Evolutionary conservation across 2,329 filamentous ascomycete genomes (phyloP), one percentile per base, ranked within the genome.

Genomic region (Bipolaris victoriae): DNA sequence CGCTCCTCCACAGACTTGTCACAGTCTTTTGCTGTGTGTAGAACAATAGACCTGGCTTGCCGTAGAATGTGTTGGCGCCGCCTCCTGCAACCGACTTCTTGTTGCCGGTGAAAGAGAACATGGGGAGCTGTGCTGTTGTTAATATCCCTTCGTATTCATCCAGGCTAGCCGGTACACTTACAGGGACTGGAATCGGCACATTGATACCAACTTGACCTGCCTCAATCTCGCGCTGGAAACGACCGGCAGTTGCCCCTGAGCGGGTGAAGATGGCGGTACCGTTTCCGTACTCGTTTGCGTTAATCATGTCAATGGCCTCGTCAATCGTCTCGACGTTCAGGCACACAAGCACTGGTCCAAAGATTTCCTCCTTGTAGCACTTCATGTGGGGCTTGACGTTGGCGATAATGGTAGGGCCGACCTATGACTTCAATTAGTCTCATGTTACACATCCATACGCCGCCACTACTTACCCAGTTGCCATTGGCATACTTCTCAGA

Each of bases 11-110:
- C 75, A 96, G 80, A 65, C 91, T 89, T 51, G 39, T 99, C 47
- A 99, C 95, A 2, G 95, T 99, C 90, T 99, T 98, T 74, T 90
- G 86, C 81, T 98, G 95, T 3, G 95, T 99, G 79, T 96, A 98
- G 76, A 99, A 99, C 74, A 90, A 88, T 75, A 99, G 79, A 22
- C 94, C 95, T 0, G 92, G 91, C 78, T 91, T 90, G 65, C 95
- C 95, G 79, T 99, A 99, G 77, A 99, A 98, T 15, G 92, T 96
- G 80, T 86, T 96, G 36, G 91, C 90, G 60, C 95, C 94, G 50
- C 93, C 93, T 52, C 94, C 95, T 0, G 95, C 95, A 55, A 98
- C 84, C 71, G 88, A 92, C 84, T 90, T 93, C 88, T 99, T 85
- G 76, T 88, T 88, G 16, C 86, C 86, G 2, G 86, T 88, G 76